phyloP scores from a whole-genome alignment of 176 grass and related monocot species.

The Oropetium thomaeum region DNA sequence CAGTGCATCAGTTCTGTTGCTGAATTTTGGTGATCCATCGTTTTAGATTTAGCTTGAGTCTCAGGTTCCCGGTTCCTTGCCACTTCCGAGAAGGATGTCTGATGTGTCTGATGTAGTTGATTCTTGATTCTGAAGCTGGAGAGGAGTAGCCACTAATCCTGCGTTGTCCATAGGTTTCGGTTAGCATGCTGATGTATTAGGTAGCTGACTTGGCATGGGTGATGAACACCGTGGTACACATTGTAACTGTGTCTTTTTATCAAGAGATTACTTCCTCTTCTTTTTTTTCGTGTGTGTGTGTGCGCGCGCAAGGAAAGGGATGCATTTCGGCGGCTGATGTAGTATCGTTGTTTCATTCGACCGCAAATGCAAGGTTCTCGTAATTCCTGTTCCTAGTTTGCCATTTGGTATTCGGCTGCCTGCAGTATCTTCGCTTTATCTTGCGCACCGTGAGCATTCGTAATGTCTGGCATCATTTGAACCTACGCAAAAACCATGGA shows the following conservation, averaged over 20 bases:
- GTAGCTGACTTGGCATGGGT: slow-evolving; percentile 5
- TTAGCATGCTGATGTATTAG: slow-evolving; percentile 32
- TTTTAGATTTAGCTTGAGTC: slow-evolving; percentile 20
- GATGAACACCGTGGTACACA: not conserved
- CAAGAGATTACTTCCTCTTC: too few relatives aligned
- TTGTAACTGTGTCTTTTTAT: slow-evolving; percentile 1
- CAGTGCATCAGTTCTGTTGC: not conserved
- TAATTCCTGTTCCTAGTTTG: not conserved
- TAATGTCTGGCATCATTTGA: too few relatives aligned
- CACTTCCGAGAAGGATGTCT: not conserved
- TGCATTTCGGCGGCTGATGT: too few relatives aligned
- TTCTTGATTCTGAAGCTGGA: not conserved
- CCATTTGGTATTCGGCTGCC: not conserved
- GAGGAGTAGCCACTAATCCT: slow-evolving; percentile 15
- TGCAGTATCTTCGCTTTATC: too few relatives aligned
- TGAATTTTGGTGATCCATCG: not conserved
- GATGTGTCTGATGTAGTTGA: slow-evolving; percentile 6
- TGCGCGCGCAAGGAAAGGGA: too few relatives aligned
- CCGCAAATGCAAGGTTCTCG: too few relatives aligned
- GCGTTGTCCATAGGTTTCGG: slow-evolving; percentile 36
- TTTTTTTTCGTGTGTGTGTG: too few relatives aligned
- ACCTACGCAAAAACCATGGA: not conserved
- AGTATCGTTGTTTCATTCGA: too few relatives aligned
- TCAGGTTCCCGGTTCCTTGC: not conserved
- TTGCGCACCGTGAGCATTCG: too few relatives aligned